These are phyloP conservation scores for Nicotiana sylvestris DNA, from an alignment of 257 asterid species.

Conservation along the genomic window DNA sequence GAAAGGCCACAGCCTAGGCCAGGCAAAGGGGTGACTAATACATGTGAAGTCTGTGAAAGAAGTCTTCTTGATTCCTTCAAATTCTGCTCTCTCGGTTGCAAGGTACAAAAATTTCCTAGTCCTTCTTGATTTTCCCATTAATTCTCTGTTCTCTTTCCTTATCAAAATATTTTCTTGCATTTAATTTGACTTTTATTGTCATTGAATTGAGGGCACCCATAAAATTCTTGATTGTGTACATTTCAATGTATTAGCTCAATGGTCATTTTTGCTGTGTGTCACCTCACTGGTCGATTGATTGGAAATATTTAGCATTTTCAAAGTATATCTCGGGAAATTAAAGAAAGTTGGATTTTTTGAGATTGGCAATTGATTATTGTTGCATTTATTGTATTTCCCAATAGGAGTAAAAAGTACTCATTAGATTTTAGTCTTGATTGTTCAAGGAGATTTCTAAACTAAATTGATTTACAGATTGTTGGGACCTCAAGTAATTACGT, in stretches of 20 bases:
- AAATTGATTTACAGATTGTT: slow-evolving; percentile 8
- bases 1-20: slow-evolving; percentile 19
- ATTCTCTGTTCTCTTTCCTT: not conserved
- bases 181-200: not conserved
- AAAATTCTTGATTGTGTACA: not conserved
- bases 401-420: not conserved
- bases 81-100: slow-evolving; percentile 22
- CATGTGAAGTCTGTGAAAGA: slow-evolving; percentile 15
- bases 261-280: not conserved
- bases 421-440: too few relatives aligned
- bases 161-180: not conserved
- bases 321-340: not conserved
- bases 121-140: not conserved
- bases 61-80: slow-evolving; percentile 15
- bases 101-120: not conserved
- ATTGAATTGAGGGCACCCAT: not conserved
- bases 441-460: not conserved
- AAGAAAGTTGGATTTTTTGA: not conserved
- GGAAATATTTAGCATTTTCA: not conserved
- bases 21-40: slow-evolving; percentile 9
- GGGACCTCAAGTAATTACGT: slow-evolving; percentile 13
- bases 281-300: not conserved
- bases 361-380: not conserved
- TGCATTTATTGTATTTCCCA: not conserved
- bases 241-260: not conserved